Evolutionary conservation across 345 rosid genomes (phyloP).

Genomic region (Mercurialis annua): DNA sequence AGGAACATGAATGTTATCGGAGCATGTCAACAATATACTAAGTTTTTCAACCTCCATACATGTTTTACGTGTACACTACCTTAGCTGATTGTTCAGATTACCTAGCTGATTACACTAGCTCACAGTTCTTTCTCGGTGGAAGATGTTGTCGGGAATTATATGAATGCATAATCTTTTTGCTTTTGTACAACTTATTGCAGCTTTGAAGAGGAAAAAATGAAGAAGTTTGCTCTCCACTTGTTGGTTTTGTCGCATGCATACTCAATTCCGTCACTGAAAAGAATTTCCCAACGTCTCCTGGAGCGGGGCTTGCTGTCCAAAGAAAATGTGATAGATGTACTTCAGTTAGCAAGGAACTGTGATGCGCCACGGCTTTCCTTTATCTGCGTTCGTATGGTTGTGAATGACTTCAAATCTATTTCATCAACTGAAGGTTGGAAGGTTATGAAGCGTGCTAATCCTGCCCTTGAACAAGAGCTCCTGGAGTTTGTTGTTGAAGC

Average conservation of each 20-base stretch:
- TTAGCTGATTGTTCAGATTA: no score
- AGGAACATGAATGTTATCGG: neutral
- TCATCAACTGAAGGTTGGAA: conserved; percentile 83
- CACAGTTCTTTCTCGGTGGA: neutral
- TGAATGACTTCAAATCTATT: conserved; percentile 70
- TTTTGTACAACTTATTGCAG: conserved; percentile 43
- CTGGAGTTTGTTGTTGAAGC: conserved; percentile 62
- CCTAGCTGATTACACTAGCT: neutral
- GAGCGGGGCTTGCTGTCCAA: conserved; percentile 54
- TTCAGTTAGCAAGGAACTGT: conserved; percentile 69
- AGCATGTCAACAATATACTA: neutral
- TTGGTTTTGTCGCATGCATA: conserved; percentile 75
- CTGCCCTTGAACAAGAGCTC: conserved; percentile 77
- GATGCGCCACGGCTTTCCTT: conserved; percentile 62
- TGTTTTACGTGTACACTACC: no score
- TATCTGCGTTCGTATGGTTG: conserved; percentile 53
- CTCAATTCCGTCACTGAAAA: conserved; percentile 64
- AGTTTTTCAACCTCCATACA: neutral
- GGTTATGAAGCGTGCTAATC: conserved; percentile 61
- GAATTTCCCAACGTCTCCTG: conserved; percentile 47
- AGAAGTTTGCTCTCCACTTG: conserved; percentile 66
- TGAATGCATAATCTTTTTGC: neutral
- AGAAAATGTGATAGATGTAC: conserved; percentile 81
- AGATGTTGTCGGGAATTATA: neutral
- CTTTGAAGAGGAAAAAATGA: conserved; percentile 67